Conservation (phyloP, 139 green algal species). For the Coelastrella sp. region DNA sequence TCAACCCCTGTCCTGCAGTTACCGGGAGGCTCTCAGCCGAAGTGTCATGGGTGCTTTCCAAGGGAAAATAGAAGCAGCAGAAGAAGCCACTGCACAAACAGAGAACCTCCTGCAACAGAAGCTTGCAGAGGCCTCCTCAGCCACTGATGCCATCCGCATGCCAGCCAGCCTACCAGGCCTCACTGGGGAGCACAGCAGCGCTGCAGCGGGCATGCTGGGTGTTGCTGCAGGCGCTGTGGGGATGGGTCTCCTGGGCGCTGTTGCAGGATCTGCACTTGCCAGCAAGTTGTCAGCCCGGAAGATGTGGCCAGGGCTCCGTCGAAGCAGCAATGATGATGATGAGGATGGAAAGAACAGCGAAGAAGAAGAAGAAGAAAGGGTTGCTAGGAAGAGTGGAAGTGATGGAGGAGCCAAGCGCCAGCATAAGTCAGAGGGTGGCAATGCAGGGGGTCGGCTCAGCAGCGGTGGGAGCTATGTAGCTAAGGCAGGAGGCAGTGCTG, state of each 20-base stretch:
- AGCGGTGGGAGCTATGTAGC: not conserved
- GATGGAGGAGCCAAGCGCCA: not conserved
- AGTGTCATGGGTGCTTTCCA: slow-evolving; percentile 6
- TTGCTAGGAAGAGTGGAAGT: not conserved
- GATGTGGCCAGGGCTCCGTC: not conserved
- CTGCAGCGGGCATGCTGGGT: not conserved
- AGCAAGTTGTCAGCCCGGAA: not conserved
- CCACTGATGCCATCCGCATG: not conserved
- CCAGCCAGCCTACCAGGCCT: not conserved
- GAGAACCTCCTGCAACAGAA: slow-evolving; percentile 26
- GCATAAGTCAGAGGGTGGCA: not conserved
- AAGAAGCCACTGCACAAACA: slow-evolving; percentile 20
- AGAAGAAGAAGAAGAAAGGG: no score
- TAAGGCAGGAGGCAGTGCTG: not conserved
- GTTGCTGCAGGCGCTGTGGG: not conserved
- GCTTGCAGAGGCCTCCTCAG: slow-evolving; percentile 20
- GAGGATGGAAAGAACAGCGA: no score
- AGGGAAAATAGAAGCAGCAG: slow-evolving; percentile 5
- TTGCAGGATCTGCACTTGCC: not conserved
- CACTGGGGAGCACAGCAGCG: not conserved
- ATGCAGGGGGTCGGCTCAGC: not conserved
- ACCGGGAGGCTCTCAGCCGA: not conserved
- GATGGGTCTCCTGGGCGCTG: not conserved
- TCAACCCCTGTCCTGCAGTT: not conserved
- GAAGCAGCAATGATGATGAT: slow-evolving; percentile 3